A percentile compares a stretch with the other conserved stretches of the same genome.
Conservation (phyloP, 345 rosid species). For the Syzygium oleosum region DNA sequence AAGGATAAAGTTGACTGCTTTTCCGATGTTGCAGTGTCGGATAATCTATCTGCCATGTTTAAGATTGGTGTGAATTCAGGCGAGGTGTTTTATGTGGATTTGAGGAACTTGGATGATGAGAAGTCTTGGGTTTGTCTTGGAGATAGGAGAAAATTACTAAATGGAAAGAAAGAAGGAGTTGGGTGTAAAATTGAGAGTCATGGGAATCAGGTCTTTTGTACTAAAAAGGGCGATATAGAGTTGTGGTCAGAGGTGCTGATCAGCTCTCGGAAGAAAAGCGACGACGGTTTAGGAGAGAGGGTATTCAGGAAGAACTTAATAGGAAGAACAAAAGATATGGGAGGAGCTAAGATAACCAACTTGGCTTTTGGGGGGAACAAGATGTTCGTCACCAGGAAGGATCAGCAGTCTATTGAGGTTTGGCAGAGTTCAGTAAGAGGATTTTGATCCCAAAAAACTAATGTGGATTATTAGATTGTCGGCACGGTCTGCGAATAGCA, state of each 20-base stretch:
- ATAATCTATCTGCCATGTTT: slow-evolving; percentile 50
- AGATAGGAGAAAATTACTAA: slow-evolving; percentile 35
- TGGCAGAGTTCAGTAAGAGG: slow-evolving; percentile 59
- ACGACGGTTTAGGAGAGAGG: slow-evolving; percentile 35
- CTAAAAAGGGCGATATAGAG: slow-evolving; percentile 58
- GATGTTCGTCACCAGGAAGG: slow-evolving; percentile 69
- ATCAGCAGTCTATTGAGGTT: slow-evolving; percentile 68
- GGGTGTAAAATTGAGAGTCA: slow-evolving; percentile 74
- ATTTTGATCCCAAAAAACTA: background rate
- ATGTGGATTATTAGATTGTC: background rate
- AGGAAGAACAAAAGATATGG: slow-evolving; percentile 47
- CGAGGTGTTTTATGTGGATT: slow-evolving; percentile 52
- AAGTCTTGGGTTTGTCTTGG: slow-evolving; percentile 65
- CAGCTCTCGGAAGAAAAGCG: slow-evolving; percentile 18
- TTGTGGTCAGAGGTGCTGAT: slow-evolving; percentile 80
- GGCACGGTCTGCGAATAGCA: background rate
- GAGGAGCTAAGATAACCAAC: slow-evolving; percentile 48
- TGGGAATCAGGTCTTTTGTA: slow-evolving; percentile 75
- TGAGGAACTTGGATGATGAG: slow-evolving; percentile 47
- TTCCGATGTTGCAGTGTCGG: slow-evolving; percentile 69
- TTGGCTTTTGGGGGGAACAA: slow-evolving; percentile 79
- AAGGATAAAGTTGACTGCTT: slow-evolving; percentile 81
- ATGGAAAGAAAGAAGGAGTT: slow-evolving; percentile 71
- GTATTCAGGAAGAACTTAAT: slow-evolving; percentile 65
- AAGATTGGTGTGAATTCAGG: slow-evolving; percentile 79